Evolutionary conservation across 176 grass and related monocot genomes (phyloP), one percentile per base, ranked within the genome.

Genomic region (Olyra latifolia): DNA sequence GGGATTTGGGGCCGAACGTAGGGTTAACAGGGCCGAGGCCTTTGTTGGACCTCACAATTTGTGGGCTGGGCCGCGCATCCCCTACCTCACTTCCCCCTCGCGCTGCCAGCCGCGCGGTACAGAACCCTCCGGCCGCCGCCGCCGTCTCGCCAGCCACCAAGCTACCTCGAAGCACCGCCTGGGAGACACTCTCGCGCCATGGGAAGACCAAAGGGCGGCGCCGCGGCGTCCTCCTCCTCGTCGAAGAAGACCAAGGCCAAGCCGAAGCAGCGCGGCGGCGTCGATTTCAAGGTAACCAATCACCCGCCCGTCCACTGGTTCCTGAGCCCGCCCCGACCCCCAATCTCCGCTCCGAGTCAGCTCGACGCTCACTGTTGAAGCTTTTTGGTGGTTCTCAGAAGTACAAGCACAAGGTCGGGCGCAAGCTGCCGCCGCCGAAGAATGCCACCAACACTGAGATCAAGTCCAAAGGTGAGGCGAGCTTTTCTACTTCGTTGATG

Each of bases 401-500:
- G 82, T 86, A 91, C 65, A 98, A 89, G 84, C 90, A 80, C 60
- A 92, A 92, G 83, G 85, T 98, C 4, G 96, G 96, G n/a, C 83
- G 92, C 41, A 98, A 95, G 83, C 81, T 98, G 25, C 92, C 90
- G 32, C 96, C 90, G 6, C 47, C 96, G 12, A 95, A 89, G 81
- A 98, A 98, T 91, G 88, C 96, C 25, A 98, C 96, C 82, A 87
- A 89, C 67, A 91, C 86, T 38, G 74, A 93, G 61, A 94, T 98
- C 75, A 95, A 88, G 80, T 93, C 85, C 83, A 98, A 93, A 89
- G n/a, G 95, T 98, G 69, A 42, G 9, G 12, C 24, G 30, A 48
- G 4, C 15, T 2, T 52, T 38, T 38, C 16, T 67, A 14, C 66
- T 49, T 16, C 1, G 4, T 82, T 40, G 7, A 45, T 48, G 53